Conservation (phyloP, 2,329 filamentous ascomycete genomes). For the Penicillium hordei region DNA sequence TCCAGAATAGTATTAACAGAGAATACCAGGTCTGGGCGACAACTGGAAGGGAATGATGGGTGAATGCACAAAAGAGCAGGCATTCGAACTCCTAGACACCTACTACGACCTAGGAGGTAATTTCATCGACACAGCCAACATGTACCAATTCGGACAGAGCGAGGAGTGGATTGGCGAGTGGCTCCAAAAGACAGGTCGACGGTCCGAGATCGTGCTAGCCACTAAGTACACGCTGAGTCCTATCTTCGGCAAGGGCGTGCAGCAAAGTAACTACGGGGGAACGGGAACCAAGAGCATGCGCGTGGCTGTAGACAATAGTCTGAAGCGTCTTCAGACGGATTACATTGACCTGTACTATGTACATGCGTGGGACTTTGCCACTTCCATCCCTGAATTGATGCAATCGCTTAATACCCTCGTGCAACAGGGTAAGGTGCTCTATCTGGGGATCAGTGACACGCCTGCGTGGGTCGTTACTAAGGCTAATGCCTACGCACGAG, state of each 20-base stretch:
- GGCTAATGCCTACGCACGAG: constrained; percentile 60
- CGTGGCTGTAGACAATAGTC: constrained; percentile 26
- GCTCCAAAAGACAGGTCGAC: constrained; percentile 47
- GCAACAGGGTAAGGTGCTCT: constrained; percentile 61
- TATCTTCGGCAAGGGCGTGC: constrained; percentile 45
- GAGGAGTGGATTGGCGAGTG: constrained; percentile 54
- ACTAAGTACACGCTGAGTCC: constrained; percentile 36
- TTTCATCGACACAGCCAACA: constrained; percentile 55
- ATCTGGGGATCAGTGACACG: constrained; percentile 67
- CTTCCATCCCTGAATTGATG: constrained; percentile 66
- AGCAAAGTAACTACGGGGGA: constrained; percentile 46
- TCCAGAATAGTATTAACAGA: no score
- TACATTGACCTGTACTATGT: constrained; percentile 43
- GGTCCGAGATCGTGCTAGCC: constrained; percentile 29
- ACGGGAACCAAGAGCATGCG: constrained; percentile 34
- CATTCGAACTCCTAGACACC: constrained; percentile 48
- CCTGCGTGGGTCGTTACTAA: constrained; percentile 63
- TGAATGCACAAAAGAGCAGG: constrained; percentile 46
- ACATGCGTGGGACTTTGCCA: constrained; percentile 63
- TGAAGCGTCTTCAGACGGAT: constrained; percentile 35
- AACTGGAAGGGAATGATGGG: constrained; percentile 30
- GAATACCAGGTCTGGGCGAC: constrained; percentile 22
- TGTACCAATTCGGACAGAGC: constrained; percentile 49
- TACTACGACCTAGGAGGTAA: constrained; percentile 52
- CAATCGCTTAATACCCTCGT: constrained; percentile 64